These are phyloP conservation scores for Leccinum variabile DNA, from an alignment of 1,284 basidiomycete species.

Conservation along the genomic window DNA sequence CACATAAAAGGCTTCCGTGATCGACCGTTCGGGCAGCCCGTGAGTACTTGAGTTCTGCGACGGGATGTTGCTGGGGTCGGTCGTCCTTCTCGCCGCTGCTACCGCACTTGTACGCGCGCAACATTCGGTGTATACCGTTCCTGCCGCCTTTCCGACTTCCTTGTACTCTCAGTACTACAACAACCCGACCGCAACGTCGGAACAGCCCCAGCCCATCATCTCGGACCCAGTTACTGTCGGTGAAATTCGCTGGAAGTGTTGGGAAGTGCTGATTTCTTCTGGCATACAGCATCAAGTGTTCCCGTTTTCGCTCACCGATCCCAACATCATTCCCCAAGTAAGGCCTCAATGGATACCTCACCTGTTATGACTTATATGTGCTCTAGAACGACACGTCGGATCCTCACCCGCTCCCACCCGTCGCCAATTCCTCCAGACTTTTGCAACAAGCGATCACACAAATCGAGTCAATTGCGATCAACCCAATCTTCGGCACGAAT, in stretches of 20 bases:
- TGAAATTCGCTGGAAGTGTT: neutral
- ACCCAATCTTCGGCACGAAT: slow-evolving; percentile 49
- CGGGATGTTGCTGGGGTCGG: slow-evolving; percentile 13
- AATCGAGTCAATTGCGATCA: slow-evolving; percentile 52
- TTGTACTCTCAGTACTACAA: slow-evolving; percentile 67
- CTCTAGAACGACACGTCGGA: slow-evolving; percentile 55
- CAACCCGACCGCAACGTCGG: slow-evolving; percentile 64
- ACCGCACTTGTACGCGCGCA: slow-evolving; percentile 17
- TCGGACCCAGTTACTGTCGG: slow-evolving; percentile 64
- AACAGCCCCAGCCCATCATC: slow-evolving; percentile 69
- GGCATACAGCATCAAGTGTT: slow-evolving; percentile 51
- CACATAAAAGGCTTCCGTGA: slow-evolving; percentile 14
- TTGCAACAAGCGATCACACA: slow-evolving; percentile 54
- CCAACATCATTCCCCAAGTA: slow-evolving; percentile 53
- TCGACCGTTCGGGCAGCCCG: neutral
- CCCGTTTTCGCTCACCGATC: slow-evolving; percentile 58
- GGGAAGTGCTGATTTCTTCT: neutral
- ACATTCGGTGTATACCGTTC: slow-evolving; percentile 52
- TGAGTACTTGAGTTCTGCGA: neutral
- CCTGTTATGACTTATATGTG: neutral
- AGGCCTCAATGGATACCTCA: neutral
- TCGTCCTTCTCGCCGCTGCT: slow-evolving; percentile 9
- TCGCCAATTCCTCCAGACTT: slow-evolving; percentile 44
- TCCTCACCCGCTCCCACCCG: slow-evolving; percentile 63
- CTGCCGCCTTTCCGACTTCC: slow-evolving; percentile 66